These are phyloP conservation scores for Raddia guianensis DNA, from an alignment of 176 grass and related monocot genomes.

Conservation along the genomic window DNA sequence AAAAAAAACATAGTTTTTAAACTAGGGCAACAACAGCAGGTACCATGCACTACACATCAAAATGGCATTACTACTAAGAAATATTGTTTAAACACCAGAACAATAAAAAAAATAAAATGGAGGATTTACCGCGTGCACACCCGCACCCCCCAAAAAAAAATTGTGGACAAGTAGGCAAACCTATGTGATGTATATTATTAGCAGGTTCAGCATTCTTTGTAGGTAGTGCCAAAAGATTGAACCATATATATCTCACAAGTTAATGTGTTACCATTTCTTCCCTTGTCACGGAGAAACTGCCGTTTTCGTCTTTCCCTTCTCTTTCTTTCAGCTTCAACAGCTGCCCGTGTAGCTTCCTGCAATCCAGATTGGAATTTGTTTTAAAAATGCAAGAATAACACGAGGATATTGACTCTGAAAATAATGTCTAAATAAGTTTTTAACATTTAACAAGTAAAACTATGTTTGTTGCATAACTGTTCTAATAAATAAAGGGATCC, in stretches of 20 bases:
- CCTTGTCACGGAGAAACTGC: slow-evolving; percentile 48
- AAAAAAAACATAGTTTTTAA: background rate
- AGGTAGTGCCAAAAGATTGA: background rate
- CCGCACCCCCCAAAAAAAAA: background rate
- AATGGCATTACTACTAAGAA: slow-evolving; percentile 5
- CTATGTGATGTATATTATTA: background rate
- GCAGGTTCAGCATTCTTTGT: background rate
- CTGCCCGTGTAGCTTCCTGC: slow-evolving; percentile 78
- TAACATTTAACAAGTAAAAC: slow-evolving; percentile 24
- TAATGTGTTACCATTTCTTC: slow-evolving; percentile 55
- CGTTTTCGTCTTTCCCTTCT: slow-evolving; percentile 68
- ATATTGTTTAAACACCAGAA: background rate
- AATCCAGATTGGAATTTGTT: slow-evolving; percentile 30
- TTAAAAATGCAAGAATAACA: background rate
- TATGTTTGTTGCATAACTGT: background rate
- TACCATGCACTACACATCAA: background rate
- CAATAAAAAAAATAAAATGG: slow-evolving; percentile 11
- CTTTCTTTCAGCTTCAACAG: slow-evolving; percentile 87
- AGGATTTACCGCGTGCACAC: background rate
- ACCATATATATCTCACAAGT: slow-evolving; percentile 18
- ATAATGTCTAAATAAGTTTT: background rate
- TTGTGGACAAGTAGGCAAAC: background rate
- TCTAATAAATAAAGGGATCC: background rate
- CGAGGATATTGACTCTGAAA: background rate
- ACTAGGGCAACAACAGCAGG: slow-evolving; percentile 22